Base-by-base conservation (phyloP, 345 rosid genomes). In the Populus alba region DNA sequence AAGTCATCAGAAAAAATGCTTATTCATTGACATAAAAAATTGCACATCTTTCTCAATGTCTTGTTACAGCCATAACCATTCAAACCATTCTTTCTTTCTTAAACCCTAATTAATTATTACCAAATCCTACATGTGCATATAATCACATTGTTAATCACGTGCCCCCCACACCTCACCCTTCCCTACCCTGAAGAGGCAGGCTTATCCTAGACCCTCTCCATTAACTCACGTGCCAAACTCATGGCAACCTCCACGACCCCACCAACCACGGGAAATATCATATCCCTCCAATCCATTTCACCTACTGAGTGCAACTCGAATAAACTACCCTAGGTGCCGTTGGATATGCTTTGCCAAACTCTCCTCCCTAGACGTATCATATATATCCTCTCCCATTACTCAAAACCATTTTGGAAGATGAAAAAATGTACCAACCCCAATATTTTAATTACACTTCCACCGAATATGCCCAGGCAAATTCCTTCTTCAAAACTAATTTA, bases 401-500 rank as follows among this genome's bases (percentile, higher is more conserved):
- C 57, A 25, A 23, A 1, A 18, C 23, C 27, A 10, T 11, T 22
- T n/a, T 27, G 15, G 15, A 4, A 57, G 67, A 73, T 39, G 43
- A 76, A 73, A 61, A 63, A 29, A 20, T 6, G 25, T 27, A 38
- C 18, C 37, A 22, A 1, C 16, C 27, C 22, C 22, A 55, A 12
- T 11, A 4, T 10, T 15, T 43, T 16, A 9, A 12, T 5, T 7
- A n/a, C 71, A 55, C 76, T 38, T 35, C 35, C 51, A 20, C 17
- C 77, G 88, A 79, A 88, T 88, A 88, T 86, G 81, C 89, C 75
- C 4, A 8, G 16, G 6, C n/a, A 77, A 80, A 84, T 80, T 68
- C 87, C 82, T 65, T 41, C 20, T 6, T 10, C 10, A 12, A 7
- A 3, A 63, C 12, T 25, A 25, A 13, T 15, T 13, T 35, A 55